Evolutionary conservation across 306 rosid genomes (phyloP), one percentile per base, ranked within the genome.

Genomic region (Begonia masoniana): DNA sequence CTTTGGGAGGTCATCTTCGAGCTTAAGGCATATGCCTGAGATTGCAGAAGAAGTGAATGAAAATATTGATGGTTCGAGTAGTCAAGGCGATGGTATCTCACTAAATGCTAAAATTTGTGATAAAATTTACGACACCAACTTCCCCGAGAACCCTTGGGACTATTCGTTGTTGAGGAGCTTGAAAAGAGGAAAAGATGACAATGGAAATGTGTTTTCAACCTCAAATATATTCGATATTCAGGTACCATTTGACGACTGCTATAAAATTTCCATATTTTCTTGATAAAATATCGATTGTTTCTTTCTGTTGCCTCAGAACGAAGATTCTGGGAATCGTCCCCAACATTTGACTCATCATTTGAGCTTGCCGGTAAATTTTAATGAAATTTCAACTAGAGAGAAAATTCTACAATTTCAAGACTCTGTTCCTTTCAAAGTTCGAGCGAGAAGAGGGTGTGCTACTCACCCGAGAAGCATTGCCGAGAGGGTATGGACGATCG

Each of bases 401-500:
- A 84, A 69, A 68, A 56, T 65, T 39, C 70, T 82, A 48, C 80
- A 76, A 23, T 56, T 74, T 63, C 82, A 84, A 74, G 85, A 69
- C 41, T 67, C 86, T 4, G 78, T 74, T 62, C 95, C 82, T 58
- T 81, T 87, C 62, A 82, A 84, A 76, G 69, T 68, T 64, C 74
- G 97, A 49, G 97, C 97, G 35, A 88, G 84, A 75, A 63, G 97
- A 75, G 97, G 97, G 52, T 88, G 71, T 13, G 97, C 97, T 52
- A 88, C 97, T 47, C 97, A 88, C 61, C 97, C 97, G 1, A 74
- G 97, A 68, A 88, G 95, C 84, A 84, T 88, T 54, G 97, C 97
- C 15, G 97, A 88, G 68, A 74, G 97, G 86, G 97, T 61, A 21
- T 21, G 24, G 24, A 2, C 4, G 24, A 21, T 21, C 2, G 24